Conservation (phyloP, 1,284 basidiomycete species). For the Apiotrichum sp. region DNA sequence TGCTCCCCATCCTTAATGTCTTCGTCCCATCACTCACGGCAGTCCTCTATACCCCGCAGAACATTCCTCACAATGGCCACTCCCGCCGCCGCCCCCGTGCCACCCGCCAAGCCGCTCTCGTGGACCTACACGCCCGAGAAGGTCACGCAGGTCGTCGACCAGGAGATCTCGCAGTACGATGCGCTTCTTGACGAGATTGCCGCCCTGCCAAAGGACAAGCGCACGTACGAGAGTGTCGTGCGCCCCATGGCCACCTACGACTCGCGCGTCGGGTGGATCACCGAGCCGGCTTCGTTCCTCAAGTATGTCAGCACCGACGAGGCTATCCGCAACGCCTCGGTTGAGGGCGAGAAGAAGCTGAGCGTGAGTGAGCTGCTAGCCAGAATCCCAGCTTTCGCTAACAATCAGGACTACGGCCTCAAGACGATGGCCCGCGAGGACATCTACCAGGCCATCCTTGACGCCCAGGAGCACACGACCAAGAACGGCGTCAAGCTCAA, state of each 20-base stretch:
- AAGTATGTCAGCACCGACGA: conserved; percentile 16
- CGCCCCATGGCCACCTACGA: conserved; percentile 12
- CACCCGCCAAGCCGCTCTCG: conserved; percentile 12
- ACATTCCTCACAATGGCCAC: neutral
- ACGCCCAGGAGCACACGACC: conserved; percentile 11
- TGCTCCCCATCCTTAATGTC: neutral
- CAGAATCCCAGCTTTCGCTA: neutral
- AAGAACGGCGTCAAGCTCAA: conserved; percentile 10
- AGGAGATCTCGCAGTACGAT: conserved; percentile 5
- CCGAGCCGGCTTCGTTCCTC: conserved; percentile 11
- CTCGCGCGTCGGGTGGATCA: neutral
- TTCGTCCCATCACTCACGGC: neutral
- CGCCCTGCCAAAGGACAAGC: conserved; percentile 15
- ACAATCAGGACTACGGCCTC: conserved; percentile 12
- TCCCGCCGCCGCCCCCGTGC: conserved; percentile 7
- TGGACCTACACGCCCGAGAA: conserved; percentile 12
- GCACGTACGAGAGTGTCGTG: conserved; percentile 13
- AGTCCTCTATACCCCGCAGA: neutral
- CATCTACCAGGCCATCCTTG: conserved; percentile 16
- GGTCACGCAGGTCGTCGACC: conserved; percentile 6
- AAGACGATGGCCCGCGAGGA: conserved; percentile 14
- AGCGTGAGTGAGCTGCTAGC: conserved; percentile 7
- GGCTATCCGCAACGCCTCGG: conserved; percentile 12
- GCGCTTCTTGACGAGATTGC: conserved; percentile 10
- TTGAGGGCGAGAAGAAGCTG: conserved; percentile 14